Conservation (phyloP, 192 early-diverging fungal genomes). For the Kappamyces sp. region DNA sequence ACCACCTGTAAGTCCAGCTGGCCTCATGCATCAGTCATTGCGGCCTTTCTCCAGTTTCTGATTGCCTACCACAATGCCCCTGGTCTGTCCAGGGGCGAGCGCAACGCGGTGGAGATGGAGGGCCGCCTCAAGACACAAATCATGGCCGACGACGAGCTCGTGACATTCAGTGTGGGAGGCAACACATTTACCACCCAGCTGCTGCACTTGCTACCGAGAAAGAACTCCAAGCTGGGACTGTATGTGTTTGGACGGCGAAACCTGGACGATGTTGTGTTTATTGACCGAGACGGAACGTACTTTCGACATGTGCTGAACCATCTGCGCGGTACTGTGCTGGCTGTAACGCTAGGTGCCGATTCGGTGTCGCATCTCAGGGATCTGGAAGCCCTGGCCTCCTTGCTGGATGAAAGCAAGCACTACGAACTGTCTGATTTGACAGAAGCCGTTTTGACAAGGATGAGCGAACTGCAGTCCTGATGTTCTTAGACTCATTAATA, state of each 20-base stretch:
- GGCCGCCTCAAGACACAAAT: not conserved
- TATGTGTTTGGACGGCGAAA: conserved; percentile 12
- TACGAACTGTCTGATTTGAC: conserved; percentile 11
- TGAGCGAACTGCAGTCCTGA: too few species aligned
- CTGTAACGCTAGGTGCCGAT: conserved; percentile 5
- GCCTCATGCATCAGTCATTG: conserved; percentile 1
- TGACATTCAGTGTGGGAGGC: conserved; percentile 14
- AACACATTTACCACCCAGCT: conserved; percentile 8
- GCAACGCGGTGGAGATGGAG: conserved; percentile 7
- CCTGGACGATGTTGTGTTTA: conserved; percentile 10
- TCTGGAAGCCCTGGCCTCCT: not conserved
- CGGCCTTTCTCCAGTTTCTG: not conserved
- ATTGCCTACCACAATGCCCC: conserved; percentile 17
- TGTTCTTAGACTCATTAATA: too few species aligned
- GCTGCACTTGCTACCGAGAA: conserved; percentile 5
- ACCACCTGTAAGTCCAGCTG: conserved; percentile 6
- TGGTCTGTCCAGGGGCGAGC: conserved; percentile 6
- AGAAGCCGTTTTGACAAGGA: too few species aligned
- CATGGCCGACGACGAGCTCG: conserved; percentile 11
- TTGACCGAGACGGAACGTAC: conserved; percentile 23
- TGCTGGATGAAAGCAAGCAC: conserved; percentile 12
- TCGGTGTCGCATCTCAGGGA: conserved; percentile 14
- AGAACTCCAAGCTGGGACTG: conserved; percentile 2
- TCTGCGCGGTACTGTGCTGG: conserved; percentile 27
- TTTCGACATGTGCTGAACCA: conserved; percentile 48